Evolutionary conservation across 257 asterid species (phyloP).

Genomic region (Solanum appendiculatum): DNA sequence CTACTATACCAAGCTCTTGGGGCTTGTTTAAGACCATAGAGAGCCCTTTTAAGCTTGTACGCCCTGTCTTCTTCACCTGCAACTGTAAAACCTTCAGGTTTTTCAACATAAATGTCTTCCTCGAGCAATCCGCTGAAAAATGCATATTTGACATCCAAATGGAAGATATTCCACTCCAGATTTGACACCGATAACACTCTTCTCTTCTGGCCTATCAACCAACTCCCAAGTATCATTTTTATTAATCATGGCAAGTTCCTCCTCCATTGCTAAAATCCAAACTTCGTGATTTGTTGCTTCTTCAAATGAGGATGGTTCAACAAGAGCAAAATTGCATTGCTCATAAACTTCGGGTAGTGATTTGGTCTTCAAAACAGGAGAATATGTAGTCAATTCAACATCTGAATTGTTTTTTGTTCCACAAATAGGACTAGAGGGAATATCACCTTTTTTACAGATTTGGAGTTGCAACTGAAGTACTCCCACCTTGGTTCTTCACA

Average conservation of each 20-base stretch:
- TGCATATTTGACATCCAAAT: not conserved
- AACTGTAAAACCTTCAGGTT: not conserved
- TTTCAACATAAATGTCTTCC: not conserved
- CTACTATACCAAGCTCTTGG: not conserved
- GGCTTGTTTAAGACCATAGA: not conserved
- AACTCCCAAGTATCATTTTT: not conserved
- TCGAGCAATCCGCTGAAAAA: not conserved
- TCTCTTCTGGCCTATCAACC: not conserved
- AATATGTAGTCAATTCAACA: no score
- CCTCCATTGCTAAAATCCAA: not conserved
- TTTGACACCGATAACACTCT: not conserved
- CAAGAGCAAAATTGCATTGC: not conserved
- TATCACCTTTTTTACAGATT: no score
- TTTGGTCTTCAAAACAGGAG: no score
- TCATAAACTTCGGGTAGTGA: no score
- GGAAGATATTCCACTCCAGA: not conserved
- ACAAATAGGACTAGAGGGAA: no score
- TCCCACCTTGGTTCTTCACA: no score
- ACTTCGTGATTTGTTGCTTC: not conserved
- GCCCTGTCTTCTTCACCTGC: not conserved
- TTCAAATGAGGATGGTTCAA: not conserved
- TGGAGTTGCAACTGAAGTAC: no score
- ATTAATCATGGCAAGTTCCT: not conserved
- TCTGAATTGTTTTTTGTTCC: no score
- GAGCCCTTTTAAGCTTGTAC: not conserved